Base-by-base conservation (phyloP, 495 filamentous ascomycete species). In the Lentithecium fluviatile region DNA sequence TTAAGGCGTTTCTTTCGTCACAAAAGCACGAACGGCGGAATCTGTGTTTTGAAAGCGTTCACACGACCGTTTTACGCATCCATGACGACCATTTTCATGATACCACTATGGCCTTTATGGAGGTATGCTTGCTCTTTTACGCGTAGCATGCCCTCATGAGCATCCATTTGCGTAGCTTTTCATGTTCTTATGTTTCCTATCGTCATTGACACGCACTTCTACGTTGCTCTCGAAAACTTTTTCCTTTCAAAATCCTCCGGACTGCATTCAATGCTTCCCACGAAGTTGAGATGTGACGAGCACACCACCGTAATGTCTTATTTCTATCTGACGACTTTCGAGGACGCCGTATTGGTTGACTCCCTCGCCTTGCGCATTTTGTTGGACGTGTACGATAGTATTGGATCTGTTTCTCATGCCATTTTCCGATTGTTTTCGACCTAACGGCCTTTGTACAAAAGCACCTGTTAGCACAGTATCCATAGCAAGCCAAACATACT, bases 1-100 rank as follows among this genome's bases (percentile, higher is more conserved):
- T 49, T 65, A 65, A 65, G 51, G 66, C 57, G 61, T 69, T 69
- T 61, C 29, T 57, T 61, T 49, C 56, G 60, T 62, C 55, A 60
- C 52, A 64, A 62, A 65, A 65, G 56, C 57, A 65, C 60, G 56
- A 69, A 61, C 32, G 59, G 66, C 49, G 66, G 66, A 59, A 65
- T 40, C 58, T 62, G 57, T 69, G 61, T 65, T 65, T 68, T 69
- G n/a, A 48, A 62, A 68, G 65, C 66, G 62, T 65, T 65, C 45
- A 21, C 32, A 69, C 62, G 61, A 65, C 57, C 47, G 29, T 65
- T 52, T 69, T 24, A 69, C 66, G 62, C 62, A 61, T 48, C 59
- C 66, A 69, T 65, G 65, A 68, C 63, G 65, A 68, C 56, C 65
- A 52, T 60, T 64, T 68, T 64, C 56, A 68, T 64, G 60, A 64